Base-by-base conservation (phyloP, 129 eudicot genomes). In the Pulicaria dysenterica region DNA sequence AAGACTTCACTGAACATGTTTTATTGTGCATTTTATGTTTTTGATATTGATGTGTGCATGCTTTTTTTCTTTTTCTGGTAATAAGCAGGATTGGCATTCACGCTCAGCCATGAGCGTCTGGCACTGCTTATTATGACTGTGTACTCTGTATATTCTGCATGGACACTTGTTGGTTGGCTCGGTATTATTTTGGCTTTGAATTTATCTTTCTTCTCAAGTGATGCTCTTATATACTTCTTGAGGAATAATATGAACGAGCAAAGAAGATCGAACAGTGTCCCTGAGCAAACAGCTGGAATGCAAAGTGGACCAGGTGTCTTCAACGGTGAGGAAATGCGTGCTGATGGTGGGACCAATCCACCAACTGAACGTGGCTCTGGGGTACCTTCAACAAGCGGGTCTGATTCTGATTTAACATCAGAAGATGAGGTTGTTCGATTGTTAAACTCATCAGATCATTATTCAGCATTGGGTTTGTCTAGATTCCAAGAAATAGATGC, bases 371-470 rank as follows among this genome's bases (percentile, higher is more conserved):
- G 88, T 73, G 73, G 82, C 79, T 44, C 88, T 2, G 99, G 97
- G 66, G 74, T 86, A 51, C 86, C 99, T 77, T 95, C 99, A 53
- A 90, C 97, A 3, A 90, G 99, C 83, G 96, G 91, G 75, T 81
- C 88, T 75, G 97, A 90, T 76, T 82, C 90, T 74, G 98, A 87
- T 51, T 50, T 83, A 50, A 83, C 96, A 58, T 87, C 98, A 56
- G 97, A 86, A 86, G 94, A 91, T 48, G 99, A 95, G 86, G 88
- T 95, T 83, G 81, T 84, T 77, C 84, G 99, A 40, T 86, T 95
- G 82, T 79, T 95, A 64, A 95, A 95, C 74, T 86, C 94, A 7
- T 60, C 79, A 39, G 98, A 94, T 86, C 93, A 94, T 76, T 94
- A 94, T 80, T 85, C 96, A 16, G 97, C 95, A 43, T 67, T 94